Base-by-base conservation (phyloP, 768 basidiomycete species). In the Tricholoma terreum region DNA sequence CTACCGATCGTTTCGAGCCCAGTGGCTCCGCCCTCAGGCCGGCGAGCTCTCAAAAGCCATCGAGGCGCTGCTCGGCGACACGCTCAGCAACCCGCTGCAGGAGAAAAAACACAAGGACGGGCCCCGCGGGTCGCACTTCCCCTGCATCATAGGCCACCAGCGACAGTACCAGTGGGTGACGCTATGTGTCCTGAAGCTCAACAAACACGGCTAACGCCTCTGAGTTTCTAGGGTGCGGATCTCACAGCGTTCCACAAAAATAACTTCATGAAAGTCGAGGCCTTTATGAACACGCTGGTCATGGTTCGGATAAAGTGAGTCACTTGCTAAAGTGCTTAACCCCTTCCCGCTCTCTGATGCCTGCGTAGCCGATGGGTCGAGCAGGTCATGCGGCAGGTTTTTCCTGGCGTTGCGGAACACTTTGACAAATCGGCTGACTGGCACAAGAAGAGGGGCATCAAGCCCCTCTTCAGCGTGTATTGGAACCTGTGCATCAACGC, bases 401-500 rank as follows among this genome's bases (percentile, higher is more conserved):
- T 62, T 52, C 63, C 67, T 17, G 67, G 64, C 7, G 51, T 68
- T 12, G 59, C 63, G 0, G 36, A 52, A 19, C 55, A 59, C 0
- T 64, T 61, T 35, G 1, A 17, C 2, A 30, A 53, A 14, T 62
- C 59, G 15, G 62, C 62, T 1, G 4, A 49, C 12, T 61, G 57
- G 60, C 54, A 67, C 24, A 35, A 58, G 22, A 30, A 57, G 15
- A 42, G 33, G 22, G 52, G 56, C 1, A 66, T 70, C 12, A 19
- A 61, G 17, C 61, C 62, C 0, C 15, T 57, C n/a, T 70, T 66
- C 52, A 66, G 64, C 1, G 52, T 65, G 1, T 71, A 67, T 40
- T 71, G 62, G 60, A 70, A 69, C 38, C 62, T 68, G 17, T 71
- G 69, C 45, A 30, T 69, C 11, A 73, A 71, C 42, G 62, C 61